Evolutionary conservation across 805 yeast species (phyloP).

Genomic region (Wickerhamomyces queroliae): DNA sequence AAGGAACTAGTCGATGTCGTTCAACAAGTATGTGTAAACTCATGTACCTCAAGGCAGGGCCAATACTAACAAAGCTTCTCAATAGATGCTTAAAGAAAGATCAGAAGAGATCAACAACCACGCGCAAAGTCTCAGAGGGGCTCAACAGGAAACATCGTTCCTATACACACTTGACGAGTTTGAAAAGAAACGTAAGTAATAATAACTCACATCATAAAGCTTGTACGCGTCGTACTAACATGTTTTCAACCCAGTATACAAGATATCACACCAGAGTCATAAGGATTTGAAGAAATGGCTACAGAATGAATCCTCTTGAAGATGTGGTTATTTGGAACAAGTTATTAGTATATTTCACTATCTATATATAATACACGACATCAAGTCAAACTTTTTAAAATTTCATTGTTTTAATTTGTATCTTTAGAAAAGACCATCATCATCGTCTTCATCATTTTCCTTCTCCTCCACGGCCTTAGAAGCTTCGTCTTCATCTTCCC

Average conservation of each 20-base stretch:
- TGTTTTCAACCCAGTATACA: constrained; percentile 44
- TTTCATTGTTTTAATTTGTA: too few species aligned
- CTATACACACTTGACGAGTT: constrained; percentile 67
- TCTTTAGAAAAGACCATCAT: too few species aligned
- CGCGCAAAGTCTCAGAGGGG: constrained; percentile 35
- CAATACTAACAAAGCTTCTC: constrained; percentile 7
- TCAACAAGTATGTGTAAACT: constrained; percentile 19
- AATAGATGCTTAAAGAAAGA: constrained; percentile 53
- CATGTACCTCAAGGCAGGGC: constrained; percentile 3
- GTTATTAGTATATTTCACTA: background rate
- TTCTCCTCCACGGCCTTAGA: constrained; percentile 12
- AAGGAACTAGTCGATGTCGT: constrained; percentile 49
- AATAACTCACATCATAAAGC: too few species aligned
- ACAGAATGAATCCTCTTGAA: constrained; percentile 12
- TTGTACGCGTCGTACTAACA: too few species aligned
- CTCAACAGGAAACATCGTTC: constrained; percentile 47
- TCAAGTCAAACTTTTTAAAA: background rate
- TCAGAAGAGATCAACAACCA: constrained; percentile 67
- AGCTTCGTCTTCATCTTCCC: constrained; percentile 8
- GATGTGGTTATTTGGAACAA: background rate
- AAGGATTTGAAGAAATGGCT: constrained; percentile 40
- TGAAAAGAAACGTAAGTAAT: constrained; percentile 43
- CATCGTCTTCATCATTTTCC: constrained; percentile 17
- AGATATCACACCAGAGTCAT: constrained; percentile 43
- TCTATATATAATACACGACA: background rate